Conservation (phyloP, 768 basidiomycete genomes). For the Auricularia sp. region DNA sequence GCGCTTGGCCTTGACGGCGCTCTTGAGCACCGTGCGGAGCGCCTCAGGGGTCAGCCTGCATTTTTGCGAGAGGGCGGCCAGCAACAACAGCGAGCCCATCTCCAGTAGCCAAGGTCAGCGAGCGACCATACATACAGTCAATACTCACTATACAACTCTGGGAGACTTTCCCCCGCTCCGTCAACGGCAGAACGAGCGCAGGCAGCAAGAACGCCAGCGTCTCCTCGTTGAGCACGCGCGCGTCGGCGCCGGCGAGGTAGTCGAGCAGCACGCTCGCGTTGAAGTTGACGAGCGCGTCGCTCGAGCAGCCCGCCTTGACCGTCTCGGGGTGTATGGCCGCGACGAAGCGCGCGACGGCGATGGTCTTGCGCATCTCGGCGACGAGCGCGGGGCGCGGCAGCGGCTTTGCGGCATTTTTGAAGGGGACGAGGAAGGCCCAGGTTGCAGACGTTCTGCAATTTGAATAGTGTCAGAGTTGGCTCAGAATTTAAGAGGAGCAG, state of each 20-base stretch:
- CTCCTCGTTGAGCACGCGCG: constrained; percentile 50
- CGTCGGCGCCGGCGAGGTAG: constrained; percentile 46
- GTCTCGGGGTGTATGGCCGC: constrained; percentile 47
- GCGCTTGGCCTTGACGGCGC: constrained; percentile 37
- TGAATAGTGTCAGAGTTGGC: background rate
- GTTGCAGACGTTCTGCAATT: constrained; percentile 41
- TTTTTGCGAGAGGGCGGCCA: constrained; percentile 61
- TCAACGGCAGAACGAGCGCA: constrained; percentile 3
- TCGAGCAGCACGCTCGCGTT: constrained; percentile 72
- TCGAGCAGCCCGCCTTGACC: constrained; percentile 34
- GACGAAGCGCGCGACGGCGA: constrained; percentile 65
- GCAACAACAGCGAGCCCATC: constrained; percentile 66
- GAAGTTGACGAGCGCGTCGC: constrained; percentile 54
- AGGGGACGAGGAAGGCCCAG: constrained; percentile 62
- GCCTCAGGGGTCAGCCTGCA: constrained; percentile 48
- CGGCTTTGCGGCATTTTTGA: constrained; percentile 66
- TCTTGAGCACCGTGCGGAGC: constrained; percentile 43
- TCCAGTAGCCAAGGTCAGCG: constrained; percentile 17
- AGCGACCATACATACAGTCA: background rate
- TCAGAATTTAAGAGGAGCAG: background rate
- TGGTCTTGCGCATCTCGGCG: constrained; percentile 61
- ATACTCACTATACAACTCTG: background rate
- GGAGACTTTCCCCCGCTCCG: too few species aligned
- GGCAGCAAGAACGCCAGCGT: constrained; percentile 55
- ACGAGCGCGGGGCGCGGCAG: constrained; percentile 66